A percentile compares a stretch with the other conserved stretches of the same genome.
Conservation (phyloP, 2,329 filamentous ascomycete genomes). For the Trichoderma koningiopsis region DNA sequence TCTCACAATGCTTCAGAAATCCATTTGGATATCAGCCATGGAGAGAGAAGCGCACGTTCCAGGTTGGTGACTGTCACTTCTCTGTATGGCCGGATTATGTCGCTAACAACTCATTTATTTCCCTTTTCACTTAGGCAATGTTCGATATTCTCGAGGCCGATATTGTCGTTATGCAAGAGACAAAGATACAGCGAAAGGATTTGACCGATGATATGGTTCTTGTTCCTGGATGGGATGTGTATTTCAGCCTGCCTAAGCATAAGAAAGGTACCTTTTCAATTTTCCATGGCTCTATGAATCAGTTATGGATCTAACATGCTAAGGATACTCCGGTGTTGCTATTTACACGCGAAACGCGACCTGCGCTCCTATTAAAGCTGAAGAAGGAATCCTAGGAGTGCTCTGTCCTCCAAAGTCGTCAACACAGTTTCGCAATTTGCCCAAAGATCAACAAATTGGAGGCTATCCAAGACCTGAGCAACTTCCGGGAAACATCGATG, state of each 20-base stretch:
- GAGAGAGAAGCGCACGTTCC: slow-evolving; percentile 69
- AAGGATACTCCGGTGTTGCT: slow-evolving; percentile 88
- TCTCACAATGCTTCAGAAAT: slow-evolving; percentile 55
- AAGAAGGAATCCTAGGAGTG: slow-evolving; percentile 89
- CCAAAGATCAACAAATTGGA: slow-evolving; percentile 75
- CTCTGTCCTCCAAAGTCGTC: slow-evolving; percentile 73
- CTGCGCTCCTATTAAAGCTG: slow-evolving; percentile 84
- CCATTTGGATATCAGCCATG: slow-evolving; percentile 85
- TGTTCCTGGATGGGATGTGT: slow-evolving; percentile 93
- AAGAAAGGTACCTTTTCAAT: slow-evolving; percentile 73
- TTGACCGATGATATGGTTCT: slow-evolving; percentile 94
- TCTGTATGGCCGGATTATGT: not conserved
- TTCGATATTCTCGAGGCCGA: slow-evolving; percentile 92
- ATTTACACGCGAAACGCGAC: slow-evolving; percentile 89
- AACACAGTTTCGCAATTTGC: slow-evolving; percentile 72
- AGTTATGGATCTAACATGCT: not conserved
- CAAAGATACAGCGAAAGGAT: slow-evolving; percentile 94
- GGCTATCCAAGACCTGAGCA: slow-evolving; percentile 79
- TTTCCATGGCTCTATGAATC: not conserved
- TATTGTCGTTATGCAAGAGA: slow-evolving; percentile 92
- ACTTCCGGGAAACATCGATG: slow-evolving; percentile 65
- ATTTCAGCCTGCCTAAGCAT: slow-evolving; percentile 87
- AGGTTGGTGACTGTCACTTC: slow-evolving; percentile 50
- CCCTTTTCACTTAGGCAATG: slow-evolving; percentile 63
- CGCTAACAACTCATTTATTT: not conserved